Conservation (phyloP, 768 basidiomycete species). For the Sporobolomyces pararoseus region DNA sequence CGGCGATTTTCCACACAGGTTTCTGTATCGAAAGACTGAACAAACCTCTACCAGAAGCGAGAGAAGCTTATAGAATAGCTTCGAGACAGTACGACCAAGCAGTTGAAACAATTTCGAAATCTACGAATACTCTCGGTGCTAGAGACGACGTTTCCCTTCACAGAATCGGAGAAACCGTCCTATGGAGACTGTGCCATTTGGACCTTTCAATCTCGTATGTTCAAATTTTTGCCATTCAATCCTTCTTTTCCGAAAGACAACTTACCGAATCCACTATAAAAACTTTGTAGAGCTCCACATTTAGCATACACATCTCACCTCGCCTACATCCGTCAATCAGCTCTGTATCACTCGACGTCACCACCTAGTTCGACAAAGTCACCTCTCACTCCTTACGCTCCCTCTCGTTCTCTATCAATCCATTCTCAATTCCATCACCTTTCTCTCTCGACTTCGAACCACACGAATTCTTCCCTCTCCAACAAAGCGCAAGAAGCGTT, state of each 20-base stretch:
- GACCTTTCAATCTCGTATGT: neutral
- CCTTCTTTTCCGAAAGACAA: neutral
- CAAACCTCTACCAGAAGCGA: neutral
- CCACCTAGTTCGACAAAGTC: neutral
- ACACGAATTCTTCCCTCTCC: neutral
- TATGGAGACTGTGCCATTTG: constrained; percentile 6
- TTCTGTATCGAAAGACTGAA: neutral
- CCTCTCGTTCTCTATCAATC: neutral
- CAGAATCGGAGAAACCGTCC: constrained; percentile 21
- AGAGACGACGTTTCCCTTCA: constrained; percentile 23
- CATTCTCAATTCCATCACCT: constrained; percentile 22
- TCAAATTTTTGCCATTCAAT: neutral
- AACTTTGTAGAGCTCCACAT: neutral
- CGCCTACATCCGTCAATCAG: constrained; percentile 24
- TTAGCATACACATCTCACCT: constrained; percentile 14
- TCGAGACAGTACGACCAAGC: neutral
- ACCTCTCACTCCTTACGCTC: constrained; percentile 2
- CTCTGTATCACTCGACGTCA: neutral
- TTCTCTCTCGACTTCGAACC: neutral
- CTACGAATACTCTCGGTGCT: neutral
- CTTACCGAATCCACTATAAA: no score
- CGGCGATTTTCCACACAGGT: constrained; percentile 7
- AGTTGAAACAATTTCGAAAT: neutral
- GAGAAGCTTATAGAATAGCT: neutral
- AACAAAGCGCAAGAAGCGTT: constrained; percentile 22